Percentiles rank a stretch among this genome's conserved stretches.
These are phyloP conservation scores for Blastomyces parvus DNA, from an alignment of 2,329 filamentous ascomycete species.

Conservation along the genomic window DNA sequence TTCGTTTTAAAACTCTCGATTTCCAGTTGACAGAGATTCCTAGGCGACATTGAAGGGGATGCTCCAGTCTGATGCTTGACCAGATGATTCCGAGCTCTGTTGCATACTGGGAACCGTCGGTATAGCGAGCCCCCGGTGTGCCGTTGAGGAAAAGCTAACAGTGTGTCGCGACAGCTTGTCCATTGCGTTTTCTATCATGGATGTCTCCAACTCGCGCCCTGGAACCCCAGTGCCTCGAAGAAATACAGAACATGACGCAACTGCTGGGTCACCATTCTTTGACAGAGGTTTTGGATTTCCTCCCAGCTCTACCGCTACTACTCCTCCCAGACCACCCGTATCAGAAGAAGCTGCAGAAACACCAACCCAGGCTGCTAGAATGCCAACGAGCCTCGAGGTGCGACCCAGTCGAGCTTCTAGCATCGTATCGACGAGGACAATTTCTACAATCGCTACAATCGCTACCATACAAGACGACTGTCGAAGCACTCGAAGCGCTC, in stretches of 20 bases:
- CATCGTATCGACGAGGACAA: conserved; percentile 24
- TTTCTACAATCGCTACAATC: conserved; percentile 23
- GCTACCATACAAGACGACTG: conserved; percentile 19
- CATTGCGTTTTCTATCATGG: not conserved
- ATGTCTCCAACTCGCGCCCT: not conserved
- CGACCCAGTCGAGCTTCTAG: conserved; percentile 24
- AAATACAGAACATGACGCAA: not conserved
- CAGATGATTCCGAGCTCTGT: not conserved
- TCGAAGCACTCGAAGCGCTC: conserved; percentile 18
- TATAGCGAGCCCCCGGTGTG: not conserved
- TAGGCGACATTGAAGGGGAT: not conserved
- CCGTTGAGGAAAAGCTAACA: not conserved
- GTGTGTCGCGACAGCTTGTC: not conserved
- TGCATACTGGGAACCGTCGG: not conserved
- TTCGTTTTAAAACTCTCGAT: not conserved
- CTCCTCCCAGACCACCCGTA: not conserved
- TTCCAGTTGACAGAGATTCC: not conserved
- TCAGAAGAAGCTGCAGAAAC: not conserved
- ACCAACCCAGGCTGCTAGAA: not conserved
- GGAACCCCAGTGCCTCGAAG: not conserved
- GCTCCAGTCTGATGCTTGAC: not conserved
- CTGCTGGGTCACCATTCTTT: not conserved
- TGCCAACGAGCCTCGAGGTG: not conserved
- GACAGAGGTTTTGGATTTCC: not conserved
- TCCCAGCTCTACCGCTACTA: not conserved